Evolutionary conservation across 768 basidiomycete genomes (phyloP).

Genomic region (Russula emetica): DNA sequence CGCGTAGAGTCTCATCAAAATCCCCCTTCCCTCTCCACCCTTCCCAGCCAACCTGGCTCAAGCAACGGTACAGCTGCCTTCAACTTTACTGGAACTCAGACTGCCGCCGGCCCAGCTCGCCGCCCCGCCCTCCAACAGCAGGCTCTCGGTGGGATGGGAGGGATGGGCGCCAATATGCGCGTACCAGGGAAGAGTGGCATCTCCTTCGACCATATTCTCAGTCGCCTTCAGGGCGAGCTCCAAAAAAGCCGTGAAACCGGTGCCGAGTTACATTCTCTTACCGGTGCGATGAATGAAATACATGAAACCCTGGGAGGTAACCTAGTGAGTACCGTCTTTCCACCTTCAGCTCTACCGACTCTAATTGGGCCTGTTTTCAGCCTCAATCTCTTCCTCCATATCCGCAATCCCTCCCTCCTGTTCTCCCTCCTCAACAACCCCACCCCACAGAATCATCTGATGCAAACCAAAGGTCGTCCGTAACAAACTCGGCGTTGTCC

Average conservation of each 20-base stretch:
- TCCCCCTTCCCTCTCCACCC: slow-evolving; percentile 32
- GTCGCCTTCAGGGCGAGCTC: slow-evolving; percentile 86
- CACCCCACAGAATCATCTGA: slow-evolving; percentile 31
- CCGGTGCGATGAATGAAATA: slow-evolving; percentile 81
- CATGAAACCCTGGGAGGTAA: slow-evolving; percentile 86
- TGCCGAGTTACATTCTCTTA: slow-evolving; percentile 73
- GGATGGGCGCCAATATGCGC: slow-evolving; percentile 68
- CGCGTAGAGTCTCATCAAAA: slow-evolving; percentile 65
- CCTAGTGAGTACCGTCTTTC: slow-evolving; percentile 47
- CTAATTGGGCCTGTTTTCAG: slow-evolving; percentile 35
- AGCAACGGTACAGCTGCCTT: slow-evolving; percentile 40
- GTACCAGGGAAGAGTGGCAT: slow-evolving; percentile 80
- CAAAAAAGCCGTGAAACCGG: slow-evolving; percentile 94
- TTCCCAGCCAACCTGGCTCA: slow-evolving; percentile 39
- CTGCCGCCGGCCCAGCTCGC: slow-evolving; percentile 39
- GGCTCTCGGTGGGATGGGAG: slow-evolving; percentile 65
- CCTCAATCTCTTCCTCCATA: slow-evolving; percentile 59
- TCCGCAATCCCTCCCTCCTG: slow-evolving; percentile 62
- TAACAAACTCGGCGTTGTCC: slow-evolving; percentile 40
- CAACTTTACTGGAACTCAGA: slow-evolving; percentile 41
- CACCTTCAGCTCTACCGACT: neutral
- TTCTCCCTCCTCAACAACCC: slow-evolving; percentile 38
- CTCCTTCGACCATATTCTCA: slow-evolving; percentile 89
- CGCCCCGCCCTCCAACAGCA: slow-evolving; percentile 56
- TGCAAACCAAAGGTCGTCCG: slow-evolving; percentile 22